Base-by-base conservation (phyloP, 345 rosid genomes). In the Fremontodendron californicum region DNA sequence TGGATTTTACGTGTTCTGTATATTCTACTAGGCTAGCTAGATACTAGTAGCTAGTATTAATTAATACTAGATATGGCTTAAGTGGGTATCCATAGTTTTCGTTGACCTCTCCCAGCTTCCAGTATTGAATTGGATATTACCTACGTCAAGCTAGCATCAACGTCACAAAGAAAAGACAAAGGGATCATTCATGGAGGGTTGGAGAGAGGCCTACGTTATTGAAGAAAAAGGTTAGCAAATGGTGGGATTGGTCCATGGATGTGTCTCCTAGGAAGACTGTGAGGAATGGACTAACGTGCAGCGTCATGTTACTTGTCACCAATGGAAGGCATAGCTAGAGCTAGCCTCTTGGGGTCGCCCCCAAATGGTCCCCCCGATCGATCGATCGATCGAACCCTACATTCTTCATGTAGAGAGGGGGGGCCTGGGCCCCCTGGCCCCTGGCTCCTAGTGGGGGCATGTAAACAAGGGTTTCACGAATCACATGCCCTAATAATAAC, bases 241-340 rank as follows among this genome's bases (percentile, higher is more conserved):
- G 78, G 48, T 19, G 42, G 9, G 13, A 19, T 43, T 31, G 60
- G 82, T 35, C 78, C 74, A 73, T 76, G 84, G 62, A 43, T 6
- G 42, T 84, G 86, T 87, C 90, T 87, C 90, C 85, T 81, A 68
- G 84, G 85, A 82, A 81, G 78, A 73, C 78, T 39, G 75, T 69
- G 81, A 70, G 75, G 83, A 76, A 76, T 86, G 86, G 89, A 85
- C 75, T 78, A 86, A 83, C 89, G 86, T 83, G 92, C 42, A 80
- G 78, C 77, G 60, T 86, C 92, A 86, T 78, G 90, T 87, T 85
- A 81, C 75, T 35, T 87, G 90, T 81, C 81, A 80, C 78, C 77
- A 75, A 52, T 21, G 76, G 73, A 74, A 69, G 25, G 31, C 31
- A 2, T 10, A 43, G 77, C 71, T 76, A 5, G 55, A 5, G 55